Conservation (phyloP, 495 filamentous ascomycete genomes). For the Penicillium canariense region DNA sequence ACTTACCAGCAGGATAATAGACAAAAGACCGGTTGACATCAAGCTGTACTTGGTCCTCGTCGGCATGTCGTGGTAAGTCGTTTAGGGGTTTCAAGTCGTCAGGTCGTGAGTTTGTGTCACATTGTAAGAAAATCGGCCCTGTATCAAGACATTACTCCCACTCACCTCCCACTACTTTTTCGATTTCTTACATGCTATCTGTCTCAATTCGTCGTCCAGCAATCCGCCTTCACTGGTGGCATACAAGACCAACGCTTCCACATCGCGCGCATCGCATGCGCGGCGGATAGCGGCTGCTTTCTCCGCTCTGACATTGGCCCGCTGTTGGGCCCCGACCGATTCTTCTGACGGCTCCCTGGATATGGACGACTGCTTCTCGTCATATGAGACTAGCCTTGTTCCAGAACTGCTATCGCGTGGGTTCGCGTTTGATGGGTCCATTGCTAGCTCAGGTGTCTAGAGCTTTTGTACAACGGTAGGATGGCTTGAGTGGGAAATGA, state of each 20-base stretch:
- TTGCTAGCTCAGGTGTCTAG: neutral
- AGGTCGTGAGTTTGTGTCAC: constrained; percentile 24
- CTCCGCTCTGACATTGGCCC: constrained; percentile 10
- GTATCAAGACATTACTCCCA: constrained; percentile 4
- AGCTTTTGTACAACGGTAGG: neutral
- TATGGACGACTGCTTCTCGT: constrained; percentile 1
- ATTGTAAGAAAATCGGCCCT: constrained; percentile 84
- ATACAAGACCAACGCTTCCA: constrained; percentile 58
- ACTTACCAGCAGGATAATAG: constrained; percentile 83
- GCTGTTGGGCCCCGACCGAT: constrained; percentile 2
- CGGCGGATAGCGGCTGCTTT: constrained; percentile 53
- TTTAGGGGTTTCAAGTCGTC: constrained; percentile 44
- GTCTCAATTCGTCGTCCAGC: constrained; percentile 74
- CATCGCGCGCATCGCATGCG: constrained; percentile 65
- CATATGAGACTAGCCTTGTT: neutral
- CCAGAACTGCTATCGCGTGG: neutral
- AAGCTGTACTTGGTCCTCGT: constrained; percentile 83
- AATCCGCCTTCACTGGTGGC: constrained; percentile 76
- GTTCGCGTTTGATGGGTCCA: constrained; percentile 9
- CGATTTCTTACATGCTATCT: constrained; percentile 63
- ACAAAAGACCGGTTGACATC: constrained; percentile 97
- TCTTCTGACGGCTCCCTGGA: constrained; percentile 1
- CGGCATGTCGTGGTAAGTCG: constrained; percentile 63
- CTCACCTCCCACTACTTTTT: neutral
- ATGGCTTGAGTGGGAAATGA: neutral